Evolutionary conservation across 169 alveolate species (phyloP).

Genomic region (Eimeria praecox): DNA sequence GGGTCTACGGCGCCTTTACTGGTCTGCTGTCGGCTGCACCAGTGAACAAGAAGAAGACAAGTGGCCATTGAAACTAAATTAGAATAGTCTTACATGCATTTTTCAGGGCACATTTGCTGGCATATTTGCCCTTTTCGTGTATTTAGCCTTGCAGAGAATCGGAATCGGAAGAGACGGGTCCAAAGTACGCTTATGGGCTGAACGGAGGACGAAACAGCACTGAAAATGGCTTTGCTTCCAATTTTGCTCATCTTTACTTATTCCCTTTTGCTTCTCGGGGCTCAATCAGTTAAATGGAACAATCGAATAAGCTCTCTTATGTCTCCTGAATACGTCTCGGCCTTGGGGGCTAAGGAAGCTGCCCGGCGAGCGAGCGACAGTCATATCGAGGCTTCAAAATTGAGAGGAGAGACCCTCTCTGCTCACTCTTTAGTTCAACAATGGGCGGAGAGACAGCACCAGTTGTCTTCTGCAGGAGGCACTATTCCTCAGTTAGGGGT

Average conservation of each 20-base stretch:
- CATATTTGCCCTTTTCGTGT: background rate
- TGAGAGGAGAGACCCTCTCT: conserved; percentile 42
- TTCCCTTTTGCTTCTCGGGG: background rate
- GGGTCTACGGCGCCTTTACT: conserved; percentile 36
- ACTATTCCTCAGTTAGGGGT: conserved; percentile 74
- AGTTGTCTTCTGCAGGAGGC: background rate
- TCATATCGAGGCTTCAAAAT: conserved; percentile 26
- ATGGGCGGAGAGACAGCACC: conserved; percentile 50
- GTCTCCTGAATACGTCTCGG: conserved; percentile 47
- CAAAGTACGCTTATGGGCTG: background rate
- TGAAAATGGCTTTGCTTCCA: conserved; percentile 2
- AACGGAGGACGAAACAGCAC: background rate
- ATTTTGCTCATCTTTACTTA: background rate
- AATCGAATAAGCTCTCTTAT: conserved; percentile 22
- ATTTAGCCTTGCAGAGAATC: conserved; percentile 37
- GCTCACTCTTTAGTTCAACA: conserved; percentile 70
- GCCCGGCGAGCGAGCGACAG: conserved; percentile 60
- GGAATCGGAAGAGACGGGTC: conserved; percentile 68
- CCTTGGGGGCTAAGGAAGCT: conserved; percentile 62
- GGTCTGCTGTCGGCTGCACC: conserved; percentile 38
- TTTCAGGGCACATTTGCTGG: background rate
- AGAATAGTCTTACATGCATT: conserved; percentile 11
- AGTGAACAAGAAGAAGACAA: background rate
- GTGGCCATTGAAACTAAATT: background rate
- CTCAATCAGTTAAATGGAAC: conserved; percentile 51